phyloP scores from a whole-genome alignment of 495 filamentous ascomycete genomes.

The Viridothelium virens region DNA sequence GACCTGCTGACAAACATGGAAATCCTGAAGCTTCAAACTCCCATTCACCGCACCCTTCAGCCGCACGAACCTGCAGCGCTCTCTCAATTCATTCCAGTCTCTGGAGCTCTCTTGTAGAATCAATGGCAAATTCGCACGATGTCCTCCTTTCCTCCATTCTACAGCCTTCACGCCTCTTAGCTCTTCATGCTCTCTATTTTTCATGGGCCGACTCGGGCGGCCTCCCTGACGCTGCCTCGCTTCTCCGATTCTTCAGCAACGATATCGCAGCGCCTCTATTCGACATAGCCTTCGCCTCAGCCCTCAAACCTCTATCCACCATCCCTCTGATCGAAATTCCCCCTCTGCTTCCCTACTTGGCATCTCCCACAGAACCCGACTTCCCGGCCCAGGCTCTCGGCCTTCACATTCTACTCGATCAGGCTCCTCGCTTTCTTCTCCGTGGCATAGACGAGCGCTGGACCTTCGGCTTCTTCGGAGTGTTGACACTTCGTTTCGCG shows the following conservation, averaged over 20 bases:
- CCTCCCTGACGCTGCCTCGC: not conserved
- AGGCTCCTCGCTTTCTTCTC: conserved; percentile 22
- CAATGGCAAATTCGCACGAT: not conserved
- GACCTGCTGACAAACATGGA: no score
- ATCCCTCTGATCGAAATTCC: not conserved
- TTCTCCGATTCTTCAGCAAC: not conserved
- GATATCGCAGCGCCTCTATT: not conserved
- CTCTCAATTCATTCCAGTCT: no score
- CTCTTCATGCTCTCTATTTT: not conserved
- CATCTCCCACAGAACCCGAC: conserved; percentile 15
- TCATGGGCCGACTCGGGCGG: not conserved
- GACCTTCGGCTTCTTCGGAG: conserved; percentile 24
- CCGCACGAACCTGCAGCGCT: no score
- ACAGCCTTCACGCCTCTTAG: not conserved
- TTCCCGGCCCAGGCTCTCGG: conserved; percentile 25
- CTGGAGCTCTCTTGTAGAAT: not conserved
- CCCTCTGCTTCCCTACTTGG: not conserved
- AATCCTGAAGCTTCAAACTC: no score
- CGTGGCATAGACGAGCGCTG: conserved; percentile 25
- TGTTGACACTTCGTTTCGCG: conserved; percentile 19
- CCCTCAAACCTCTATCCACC: not conserved
- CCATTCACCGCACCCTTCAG: no score
- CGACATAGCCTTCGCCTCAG: not conserved
- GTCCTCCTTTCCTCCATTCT: not conserved
- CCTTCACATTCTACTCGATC: conserved; percentile 26